These are phyloP conservation scores for Hemerocallis citrina DNA, from an alignment of 106 monocot genomes.

Conservation along the genomic window DNA sequence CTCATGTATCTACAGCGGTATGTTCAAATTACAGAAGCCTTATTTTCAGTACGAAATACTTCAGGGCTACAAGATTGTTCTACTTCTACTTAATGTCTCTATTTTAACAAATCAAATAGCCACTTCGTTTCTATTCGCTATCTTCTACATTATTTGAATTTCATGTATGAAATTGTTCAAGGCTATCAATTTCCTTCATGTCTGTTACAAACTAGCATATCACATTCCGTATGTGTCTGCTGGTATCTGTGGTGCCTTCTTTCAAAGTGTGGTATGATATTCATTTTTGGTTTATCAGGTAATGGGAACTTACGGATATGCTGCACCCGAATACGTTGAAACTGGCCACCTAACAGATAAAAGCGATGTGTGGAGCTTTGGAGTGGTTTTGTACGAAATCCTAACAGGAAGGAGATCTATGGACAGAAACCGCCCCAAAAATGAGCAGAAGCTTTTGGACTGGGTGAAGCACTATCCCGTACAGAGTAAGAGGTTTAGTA, in stretches of 20 bases:
- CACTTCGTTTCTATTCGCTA: background rate
- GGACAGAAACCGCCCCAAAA: conserved; percentile 38
- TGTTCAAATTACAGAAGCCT: background rate
- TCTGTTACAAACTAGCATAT: too few species aligned
- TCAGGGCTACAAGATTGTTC: background rate
- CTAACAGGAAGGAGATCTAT: conserved; percentile 44
- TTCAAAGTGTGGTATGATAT: background rate
- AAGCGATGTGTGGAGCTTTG: conserved; percentile 78
- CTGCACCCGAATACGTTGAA: conserved; percentile 68
- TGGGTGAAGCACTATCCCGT: conserved; percentile 57
- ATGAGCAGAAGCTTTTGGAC: conserved; percentile 49
- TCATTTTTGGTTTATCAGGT: conserved; percentile 24
- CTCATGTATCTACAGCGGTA: conserved; percentile 90
- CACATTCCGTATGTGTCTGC: too few species aligned
- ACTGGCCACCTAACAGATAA: conserved; percentile 65
- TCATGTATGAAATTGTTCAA: too few species aligned
- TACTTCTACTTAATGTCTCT: background rate
- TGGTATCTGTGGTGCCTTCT: too few species aligned
- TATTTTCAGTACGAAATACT: background rate
- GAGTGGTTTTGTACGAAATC: conserved; percentile 64
- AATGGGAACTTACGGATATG: conserved; percentile 67
- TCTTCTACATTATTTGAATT: too few species aligned
- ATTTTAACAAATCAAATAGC: background rate
- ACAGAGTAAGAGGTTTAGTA: conserved; percentile 28
- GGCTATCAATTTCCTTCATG: too few species aligned